A percentile compares a stretch with the other conserved stretches of the same genome.
phyloP scores from a whole-genome alignment of 2,329 filamentous ascomycete genomes.

The Sporothrix variecibatus region DNA sequence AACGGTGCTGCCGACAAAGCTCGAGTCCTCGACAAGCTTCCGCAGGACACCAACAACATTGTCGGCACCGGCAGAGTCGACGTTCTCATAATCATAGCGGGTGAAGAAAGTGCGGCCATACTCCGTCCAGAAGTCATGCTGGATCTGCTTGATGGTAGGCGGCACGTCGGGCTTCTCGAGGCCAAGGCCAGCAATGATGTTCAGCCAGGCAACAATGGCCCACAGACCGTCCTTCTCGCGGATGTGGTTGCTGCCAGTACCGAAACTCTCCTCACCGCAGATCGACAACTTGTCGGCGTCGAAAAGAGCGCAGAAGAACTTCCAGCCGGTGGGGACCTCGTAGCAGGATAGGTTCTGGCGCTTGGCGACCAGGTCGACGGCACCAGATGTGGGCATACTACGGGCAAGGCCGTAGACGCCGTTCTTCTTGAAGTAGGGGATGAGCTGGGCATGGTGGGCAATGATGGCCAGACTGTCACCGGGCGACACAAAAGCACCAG shows the following conservation, averaged over 20 bases:
- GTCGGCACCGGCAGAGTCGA: constrained; percentile 86
- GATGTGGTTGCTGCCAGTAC: constrained; percentile 97
- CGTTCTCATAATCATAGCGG: constrained; percentile 96
- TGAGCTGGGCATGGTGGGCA: constrained; percentile 91
- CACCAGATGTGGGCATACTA: constrained; percentile 96
- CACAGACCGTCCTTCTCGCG: constrained; percentile 98
- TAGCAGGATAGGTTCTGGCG: constrained; percentile 89
- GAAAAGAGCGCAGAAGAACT: constrained; percentile 97
- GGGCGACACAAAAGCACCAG: constrained; percentile 92
- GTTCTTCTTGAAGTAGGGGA: constrained; percentile 98
- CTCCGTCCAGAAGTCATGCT: constrained; percentile 93
- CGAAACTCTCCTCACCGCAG: constrained; percentile 97
- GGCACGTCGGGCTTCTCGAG: constrained; percentile 76
- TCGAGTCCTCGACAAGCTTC: constrained; percentile 70
- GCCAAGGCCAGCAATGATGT: constrained; percentile 94
- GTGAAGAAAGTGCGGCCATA: constrained; percentile 99
- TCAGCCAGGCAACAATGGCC: constrained; percentile 96
- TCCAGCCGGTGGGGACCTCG: constrained; percentile 98
- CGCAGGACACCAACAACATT: constrained; percentile 83
- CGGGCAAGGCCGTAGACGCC: constrained; percentile 93
- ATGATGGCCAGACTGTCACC: constrained; percentile 98
- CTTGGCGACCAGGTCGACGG: constrained; percentile 93
- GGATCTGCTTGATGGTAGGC: constrained; percentile 93
- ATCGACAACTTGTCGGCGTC: constrained; percentile 96
- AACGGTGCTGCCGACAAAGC: constrained; percentile 81